Evolutionary conservation across 371 early-diverging fungal genomes (phyloP), one percentile per base, ranked within the genome.

Genomic region (Apophysomyces variabilis): DNA sequence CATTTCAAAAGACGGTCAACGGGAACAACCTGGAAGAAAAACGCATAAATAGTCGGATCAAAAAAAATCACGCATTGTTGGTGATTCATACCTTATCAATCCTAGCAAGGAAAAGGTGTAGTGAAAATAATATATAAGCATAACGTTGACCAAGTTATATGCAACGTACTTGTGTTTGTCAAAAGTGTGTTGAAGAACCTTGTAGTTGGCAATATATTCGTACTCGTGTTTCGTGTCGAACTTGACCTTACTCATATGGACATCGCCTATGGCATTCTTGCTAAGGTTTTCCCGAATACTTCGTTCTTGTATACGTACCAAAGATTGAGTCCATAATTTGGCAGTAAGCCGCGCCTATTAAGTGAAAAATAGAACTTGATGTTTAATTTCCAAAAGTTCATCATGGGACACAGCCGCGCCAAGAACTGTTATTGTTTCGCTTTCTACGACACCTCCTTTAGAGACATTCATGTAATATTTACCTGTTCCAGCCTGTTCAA

Each of bases 401-500:
- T 47, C 16, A 14, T 47, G 47, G 16, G 4, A 47, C n/a, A 47
- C n/a, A 21, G 1, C 47, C 13, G 16, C 13, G 47, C 47, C 47
- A 47, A 16, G 47, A 47, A 47, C 38, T 62, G 39, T 21, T 57
- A 54, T 16, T 44, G 54, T 45, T 58, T 46, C 36, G 36, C 50
- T 60, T 63, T 59, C 18, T 26, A 32, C 35, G 26, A 26, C 32
- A 3, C 32, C 3, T 37, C 7, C 13, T 54, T 50, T 41, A 12
- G 39, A 11, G 41, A 4, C 41, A 1, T 1, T 41, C 26, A 5
- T 13, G 1, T 37, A 45, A 16, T 47, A 54, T 64, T 60, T 89
- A 92, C 95, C 95, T 69, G 94, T 89, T 47, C 98, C 97, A 60
- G 92, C 88, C 73, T 96, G 96, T 78, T 98, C 97, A 39, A 98